phyloP scores from a whole-genome alignment of 2,329 filamentous ascomycete species.

The Chaetomium globosum region DNA sequence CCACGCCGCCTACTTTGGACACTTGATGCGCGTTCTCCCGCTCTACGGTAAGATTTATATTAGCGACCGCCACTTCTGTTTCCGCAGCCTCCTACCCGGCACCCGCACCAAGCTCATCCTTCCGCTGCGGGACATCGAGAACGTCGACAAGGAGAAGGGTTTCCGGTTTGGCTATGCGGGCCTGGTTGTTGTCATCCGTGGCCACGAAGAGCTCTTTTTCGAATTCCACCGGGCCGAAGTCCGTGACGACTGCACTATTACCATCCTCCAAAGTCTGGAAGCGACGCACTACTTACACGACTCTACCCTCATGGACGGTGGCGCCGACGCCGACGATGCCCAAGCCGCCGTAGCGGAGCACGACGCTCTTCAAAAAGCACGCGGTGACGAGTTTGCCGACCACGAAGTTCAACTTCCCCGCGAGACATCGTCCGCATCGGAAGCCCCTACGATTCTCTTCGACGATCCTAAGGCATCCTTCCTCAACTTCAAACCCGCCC shows the following conservation, averaged over 20 bases:
- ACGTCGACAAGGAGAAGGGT: conserved; percentile 90
- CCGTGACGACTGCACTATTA: conserved; percentile 87
- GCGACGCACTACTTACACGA: conserved; percentile 70
- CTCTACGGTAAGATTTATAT: conserved; percentile 97
- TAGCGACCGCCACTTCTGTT: conserved; percentile 84
- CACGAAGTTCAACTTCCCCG: conserved; percentile 56
- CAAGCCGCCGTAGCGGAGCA: conserved; percentile 79
- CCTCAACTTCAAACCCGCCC: conserved; percentile 83
- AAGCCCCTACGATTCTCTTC: conserved; percentile 77
- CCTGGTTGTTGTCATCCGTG: conserved; percentile 87
- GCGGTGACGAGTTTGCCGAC: conserved; percentile 55
- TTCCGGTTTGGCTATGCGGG: conserved; percentile 91
- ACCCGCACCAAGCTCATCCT: conserved; percentile 91
- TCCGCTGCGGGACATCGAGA: conserved; percentile 88
- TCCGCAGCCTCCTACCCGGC: conserved; percentile 84
- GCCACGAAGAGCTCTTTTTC: conserved; percentile 95
- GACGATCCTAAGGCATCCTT: conserved; percentile 88
- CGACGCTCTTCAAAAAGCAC: conserved; percentile 75
- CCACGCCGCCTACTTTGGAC: conserved; percentile 88
- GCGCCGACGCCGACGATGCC: conserved; percentile 67
- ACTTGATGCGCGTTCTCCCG: conserved; percentile 84
- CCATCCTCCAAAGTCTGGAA: conserved; percentile 75
- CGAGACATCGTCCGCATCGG: conserved; percentile 50
- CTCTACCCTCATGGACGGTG: conserved; percentile 66
- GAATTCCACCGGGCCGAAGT: conserved; percentile 79